Base-by-base conservation (phyloP, 1,139 yeast species). In the Pichia cactophila region DNA sequence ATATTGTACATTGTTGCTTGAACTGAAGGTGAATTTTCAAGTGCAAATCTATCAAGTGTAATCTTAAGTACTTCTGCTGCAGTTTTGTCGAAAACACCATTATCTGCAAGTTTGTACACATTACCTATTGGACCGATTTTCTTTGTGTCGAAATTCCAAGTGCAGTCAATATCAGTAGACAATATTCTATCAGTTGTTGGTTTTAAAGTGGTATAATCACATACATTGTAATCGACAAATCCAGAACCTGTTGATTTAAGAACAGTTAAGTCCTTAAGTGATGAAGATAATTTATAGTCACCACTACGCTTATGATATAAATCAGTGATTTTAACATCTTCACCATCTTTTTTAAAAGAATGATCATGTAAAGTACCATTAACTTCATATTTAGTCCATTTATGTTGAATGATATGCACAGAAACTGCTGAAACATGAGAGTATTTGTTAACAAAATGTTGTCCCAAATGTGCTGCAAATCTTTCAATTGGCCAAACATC, bases 1-100 rank as follows among this genome's bases (percentile, higher is more conserved):
- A 89, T 89, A 74, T 88, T 86, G 75, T 80, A 89, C 96, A 88
- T 88, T 54, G 96, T 89, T 42, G 95, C 96, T 72, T 89, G 97
- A 46, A 89, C 97, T 17, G 95, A 84, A 20, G 96, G 80, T 10
- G 96, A 86, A 68, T 86, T 81, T 68, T 89, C 96, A 48, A 75
- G 68, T 26, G 96, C 96, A 68, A 89, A 89, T 54, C 77, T 74
- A 51, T 81, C 85, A 60, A 89, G 74, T 3, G 96, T 88, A 58
- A 78, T 74, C 47, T 72, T 73, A 62, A 89, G 77, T 26, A 90
- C 94, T 23, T 65, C 62, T 31, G 73, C 64, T 65, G 75, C 86
- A 29, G 86, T 76, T 11, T 64, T 50, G 68, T 87, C 95, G 41
- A 66, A 62, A 42, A 76, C 69, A n/a, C 86, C 86, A 31, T 70